Conservation (phyloP, 257 asterid genomes). For the Forsythia viridissima region DNA sequence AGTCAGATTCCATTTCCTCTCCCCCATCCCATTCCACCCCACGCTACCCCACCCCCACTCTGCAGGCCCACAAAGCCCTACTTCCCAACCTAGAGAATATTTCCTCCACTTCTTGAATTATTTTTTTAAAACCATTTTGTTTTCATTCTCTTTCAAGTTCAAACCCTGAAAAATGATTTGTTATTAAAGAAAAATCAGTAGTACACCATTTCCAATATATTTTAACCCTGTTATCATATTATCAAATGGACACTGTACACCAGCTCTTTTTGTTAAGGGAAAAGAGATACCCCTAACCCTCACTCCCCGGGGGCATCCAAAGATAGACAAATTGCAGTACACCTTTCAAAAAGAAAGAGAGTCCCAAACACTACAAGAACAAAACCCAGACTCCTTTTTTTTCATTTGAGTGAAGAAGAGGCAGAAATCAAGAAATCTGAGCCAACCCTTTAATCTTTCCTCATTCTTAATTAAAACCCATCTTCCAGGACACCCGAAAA, state of each 20-base stretch:
- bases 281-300: slow-evolving; percentile 14
- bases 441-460: slow-evolving; percentile 26
- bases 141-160: no score
- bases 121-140: no score
- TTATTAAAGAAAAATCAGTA: no score
- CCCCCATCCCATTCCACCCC: slow-evolving; percentile 1
- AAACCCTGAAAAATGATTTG: no score
- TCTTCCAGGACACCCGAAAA: slow-evolving; percentile 32
- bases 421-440: slow-evolving; percentile 36
- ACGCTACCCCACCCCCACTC: neutral
- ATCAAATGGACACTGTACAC: no score
- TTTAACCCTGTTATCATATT: no score
- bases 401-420: slow-evolving; percentile 18
- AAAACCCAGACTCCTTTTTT: slow-evolving; percentile 36
- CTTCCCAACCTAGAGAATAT: slow-evolving; percentile 36
- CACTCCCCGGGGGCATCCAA: slow-evolving; percentile 3
- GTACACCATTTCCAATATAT: no score
- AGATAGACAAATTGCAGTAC: slow-evolving; percentile 31
- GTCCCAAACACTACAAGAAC: slow-evolving; percentile 44
- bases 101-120: neutral
- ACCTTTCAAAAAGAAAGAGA: slow-evolving; percentile 34
- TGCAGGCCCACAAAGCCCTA: neutral
- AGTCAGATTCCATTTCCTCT: neutral
- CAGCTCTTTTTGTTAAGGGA: no score
- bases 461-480: slow-evolving; percentile 32